phyloP scores from a whole-genome alignment of 225 moss, liverwort and hornwort species.

The Pseudisothecium myosuroides region DNA sequence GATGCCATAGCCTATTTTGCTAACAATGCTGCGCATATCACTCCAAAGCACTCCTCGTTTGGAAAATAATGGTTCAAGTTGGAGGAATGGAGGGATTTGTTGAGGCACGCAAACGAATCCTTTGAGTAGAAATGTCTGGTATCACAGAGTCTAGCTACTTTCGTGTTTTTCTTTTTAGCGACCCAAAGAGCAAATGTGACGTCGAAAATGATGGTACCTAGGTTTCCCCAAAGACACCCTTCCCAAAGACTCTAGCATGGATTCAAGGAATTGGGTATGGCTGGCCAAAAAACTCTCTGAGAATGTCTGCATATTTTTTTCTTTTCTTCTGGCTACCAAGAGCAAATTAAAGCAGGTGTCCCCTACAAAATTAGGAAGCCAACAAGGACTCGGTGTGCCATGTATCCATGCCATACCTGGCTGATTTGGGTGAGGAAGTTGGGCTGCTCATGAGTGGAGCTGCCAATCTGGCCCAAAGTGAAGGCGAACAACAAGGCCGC shows the following conservation, averaged over 20 bases:
- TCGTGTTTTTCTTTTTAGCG: neutral
- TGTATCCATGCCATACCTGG: constrained; percentile 15
- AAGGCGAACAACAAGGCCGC: constrained; percentile 72
- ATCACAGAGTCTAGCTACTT: neutral
- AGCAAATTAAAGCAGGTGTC: neutral
- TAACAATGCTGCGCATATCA: neutral
- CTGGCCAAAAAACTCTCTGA: neutral
- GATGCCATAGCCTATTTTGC: neutral
- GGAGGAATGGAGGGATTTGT: neutral
- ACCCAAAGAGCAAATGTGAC: neutral
- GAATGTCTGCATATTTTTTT: no score
- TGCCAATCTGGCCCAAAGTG: constrained; percentile 78
- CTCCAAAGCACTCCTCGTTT: neutral
- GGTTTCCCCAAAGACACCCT: neutral
- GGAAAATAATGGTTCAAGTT: neutral
- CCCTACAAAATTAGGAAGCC: neutral
- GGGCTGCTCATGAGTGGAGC: constrained; percentile 16
- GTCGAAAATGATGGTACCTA: no score
- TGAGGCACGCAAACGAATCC: neutral
- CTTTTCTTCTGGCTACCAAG: no score
- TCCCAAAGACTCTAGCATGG: neutral
- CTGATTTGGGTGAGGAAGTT: constrained; percentile 76
- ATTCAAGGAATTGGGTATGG: neutral
- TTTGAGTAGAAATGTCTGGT: neutral
- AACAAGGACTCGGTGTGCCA: neutral